Percentiles rank a stretch among this genome's conserved stretches.
Conservation (phyloP, 1,284 basidiomycete species). For the Moesziomyces parantarcticus region DNA sequence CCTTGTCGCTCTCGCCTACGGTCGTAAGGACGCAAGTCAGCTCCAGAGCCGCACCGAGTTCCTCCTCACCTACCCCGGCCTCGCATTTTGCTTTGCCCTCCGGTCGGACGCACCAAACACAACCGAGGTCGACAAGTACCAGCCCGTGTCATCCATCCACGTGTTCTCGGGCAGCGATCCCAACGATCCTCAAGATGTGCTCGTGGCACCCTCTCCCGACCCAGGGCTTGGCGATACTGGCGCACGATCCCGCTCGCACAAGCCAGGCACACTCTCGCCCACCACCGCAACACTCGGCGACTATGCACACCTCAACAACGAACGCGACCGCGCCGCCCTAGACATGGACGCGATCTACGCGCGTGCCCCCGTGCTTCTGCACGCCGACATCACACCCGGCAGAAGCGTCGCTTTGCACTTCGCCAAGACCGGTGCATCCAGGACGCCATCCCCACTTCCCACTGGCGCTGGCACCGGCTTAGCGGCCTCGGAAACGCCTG, state of each 20-base stretch:
- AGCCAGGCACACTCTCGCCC: slow-evolving; percentile 30
- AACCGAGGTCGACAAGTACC: slow-evolving; percentile 36
- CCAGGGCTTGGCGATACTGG: background rate
- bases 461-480: background rate
- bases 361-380: slow-evolving; percentile 20
- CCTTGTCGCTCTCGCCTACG: slow-evolving; percentile 6
- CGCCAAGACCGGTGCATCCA: slow-evolving; percentile 8
- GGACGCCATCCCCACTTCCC: slow-evolving; percentile 13
- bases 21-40: background rate
- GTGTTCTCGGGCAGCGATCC: slow-evolving; percentile 39
- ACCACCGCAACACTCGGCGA: slow-evolving; percentile 21
- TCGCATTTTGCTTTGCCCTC: slow-evolving; percentile 41
- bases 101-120: slow-evolving; percentile 15
- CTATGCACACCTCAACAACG: slow-evolving; percentile 25
- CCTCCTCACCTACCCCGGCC: slow-evolving; percentile 43
- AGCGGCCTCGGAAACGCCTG: slow-evolving; percentile 2
- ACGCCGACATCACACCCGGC: slow-evolving; percentile 25
- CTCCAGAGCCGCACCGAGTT: slow-evolving; percentile 21
- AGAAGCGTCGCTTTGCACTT: slow-evolving; percentile 27
- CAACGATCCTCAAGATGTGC: slow-evolving; percentile 31
- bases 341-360: slow-evolving; percentile 39
- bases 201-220: slow-evolving; percentile 13
- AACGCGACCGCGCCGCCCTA: slow-evolving; percentile 40
- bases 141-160: slow-evolving; percentile 44
- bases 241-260: slow-evolving; percentile 2